Evolutionary conservation across 306 rosid genomes (phyloP), one percentile per base, ranked within the genome.

Genomic region (Benincasa hispida): DNA sequence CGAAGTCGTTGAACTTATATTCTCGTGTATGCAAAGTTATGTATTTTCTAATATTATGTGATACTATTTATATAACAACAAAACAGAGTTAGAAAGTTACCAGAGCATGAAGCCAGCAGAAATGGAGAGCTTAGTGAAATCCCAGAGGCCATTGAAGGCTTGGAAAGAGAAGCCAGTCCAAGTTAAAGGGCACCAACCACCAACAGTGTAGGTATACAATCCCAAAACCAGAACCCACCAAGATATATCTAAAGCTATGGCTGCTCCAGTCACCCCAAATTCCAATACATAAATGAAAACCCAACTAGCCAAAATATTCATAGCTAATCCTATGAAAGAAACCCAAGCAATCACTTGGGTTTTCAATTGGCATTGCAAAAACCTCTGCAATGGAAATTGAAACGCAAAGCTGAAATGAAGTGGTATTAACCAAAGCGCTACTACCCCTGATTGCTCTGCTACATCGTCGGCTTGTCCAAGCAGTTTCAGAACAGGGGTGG

Each of bases 381-480:
- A 92, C 76, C 91, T 74, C 21, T 86, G 89, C 37, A 89, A 19
- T 10, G 94, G 96, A 69, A 92, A 92, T 87, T 89, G 89, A 66
- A 92, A 92, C 0, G 89, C 97, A 10, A 90, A 89, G 78, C 96
- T 90, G 78, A 92, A 85, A 78, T 92, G 98, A n/a, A 92, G 76
- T 0, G 96, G 98, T 54, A 90, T 87, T 5, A 90, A 80, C 91
- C 92, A 87, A 10, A 85, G 0, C 2, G 98, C 96, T 75, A 90
- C 91, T 19, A 72, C 42, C 13, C 56, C 97, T 12, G 79, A 55
- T 80, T 48, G 78, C 87, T 86, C 95, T 0, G 92, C 92, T 37
- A 91, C 92, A 1, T 84, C 92, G 2, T 89, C 86, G 0, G 92
- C 79, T 74, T 88, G 97, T 1, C 95, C 91, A 0, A 91, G 12